Percentiles rank a stretch among this genome's conserved stretches.
Evolutionary conservation across 371 early-diverging fungal species (phyloP).

Genomic region (Lichtheimia ornata): DNA sequence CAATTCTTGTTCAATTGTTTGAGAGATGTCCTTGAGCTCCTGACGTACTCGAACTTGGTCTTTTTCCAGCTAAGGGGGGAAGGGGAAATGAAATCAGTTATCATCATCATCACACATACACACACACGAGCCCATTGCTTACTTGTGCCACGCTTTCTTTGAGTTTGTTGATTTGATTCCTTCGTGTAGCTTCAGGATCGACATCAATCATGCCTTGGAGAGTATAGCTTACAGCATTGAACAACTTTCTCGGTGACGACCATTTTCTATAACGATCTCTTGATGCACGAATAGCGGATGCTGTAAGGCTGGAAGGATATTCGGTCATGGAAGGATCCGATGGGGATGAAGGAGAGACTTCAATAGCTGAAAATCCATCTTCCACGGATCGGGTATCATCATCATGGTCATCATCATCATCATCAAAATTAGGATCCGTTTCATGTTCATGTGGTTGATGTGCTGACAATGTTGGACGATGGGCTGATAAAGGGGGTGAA

Average conservation of each 20-base stretch:
- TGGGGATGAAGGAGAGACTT: slow-evolving; percentile 11
- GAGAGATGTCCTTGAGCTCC: slow-evolving; percentile 73
- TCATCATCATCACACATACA: neutral
- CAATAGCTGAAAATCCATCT: slow-evolving; percentile 38
- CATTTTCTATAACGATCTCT: slow-evolving; percentile 46
- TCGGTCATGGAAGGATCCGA: slow-evolving; percentile 7
- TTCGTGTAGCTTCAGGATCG: slow-evolving; percentile 87
- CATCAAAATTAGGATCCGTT: neutral
- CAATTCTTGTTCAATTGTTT: slow-evolving; percentile 76
- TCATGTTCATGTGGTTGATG: neutral
- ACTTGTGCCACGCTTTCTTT: slow-evolving; percentile 71
- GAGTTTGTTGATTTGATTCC: slow-evolving; percentile 79
- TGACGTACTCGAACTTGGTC: slow-evolving; percentile 57
- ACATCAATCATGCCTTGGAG: slow-evolving; percentile 90
- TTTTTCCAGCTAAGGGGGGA: slow-evolving; percentile 59
- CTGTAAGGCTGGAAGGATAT: slow-evolving; percentile 37
- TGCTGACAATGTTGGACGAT: neutral
- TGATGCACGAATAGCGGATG: slow-evolving; percentile 35
- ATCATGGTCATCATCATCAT: slow-evolving; percentile 14
- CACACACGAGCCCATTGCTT: neutral
- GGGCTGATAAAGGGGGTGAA: too few species aligned
- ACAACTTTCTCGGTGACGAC: slow-evolving; percentile 51
- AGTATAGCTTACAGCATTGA: slow-evolving; percentile 65
- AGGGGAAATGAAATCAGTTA: neutral
- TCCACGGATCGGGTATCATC: slow-evolving; percentile 43